These are phyloP conservation scores for barrel medic (Medicago truncatula) DNA, from an alignment of 306 rosid species.

Conservation along the genomic window MtrunA17r5.0-ANR NC_053046.1:36912001-36912500, in stretches of 20 bases:
- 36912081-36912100: constrained; percentile 78
- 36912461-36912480: constrained; percentile 12
- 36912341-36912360: constrained; percentile 20
- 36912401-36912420: constrained; percentile 9
- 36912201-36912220: constrained; percentile 73
- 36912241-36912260: constrained; percentile 15
- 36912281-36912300: background rate
- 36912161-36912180: constrained; percentile 93
- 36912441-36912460: background rate
- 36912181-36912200: constrained; percentile 97
- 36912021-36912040: constrained; percentile 94
- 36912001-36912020: constrained; percentile 89
- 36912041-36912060: constrained; percentile 95
- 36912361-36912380: constrained; percentile 33
- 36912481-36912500: constrained; percentile 24
- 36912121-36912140: constrained; percentile 99
- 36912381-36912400: constrained; percentile 20
- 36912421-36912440: constrained; percentile 24
- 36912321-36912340: constrained; percentile 12
- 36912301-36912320: constrained; percentile 5
- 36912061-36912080: constrained; percentile 86
- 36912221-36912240: constrained; percentile 29
- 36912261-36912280: constrained; percentile 8
- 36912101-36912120: constrained; percentile 69
- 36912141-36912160: constrained; percentile 96